These are phyloP conservation scores for Fraxinus cuspidata DNA, from an alignment of 257 asterid genomes.

Conservation along the genomic window DNA sequence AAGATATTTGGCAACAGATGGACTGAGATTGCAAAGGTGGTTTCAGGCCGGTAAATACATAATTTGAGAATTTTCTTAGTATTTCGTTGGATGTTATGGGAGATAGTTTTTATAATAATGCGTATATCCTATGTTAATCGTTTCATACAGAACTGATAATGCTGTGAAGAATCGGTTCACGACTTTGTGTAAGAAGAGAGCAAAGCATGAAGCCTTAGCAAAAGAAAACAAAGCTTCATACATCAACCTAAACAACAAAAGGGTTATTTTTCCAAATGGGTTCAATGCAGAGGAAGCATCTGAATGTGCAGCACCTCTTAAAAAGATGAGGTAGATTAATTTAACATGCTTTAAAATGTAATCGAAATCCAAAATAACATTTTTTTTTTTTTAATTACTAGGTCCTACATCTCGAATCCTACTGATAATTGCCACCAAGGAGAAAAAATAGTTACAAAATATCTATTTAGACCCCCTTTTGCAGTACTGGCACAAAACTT, in stretches of 20 bases:
- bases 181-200: slow-evolving; percentile 95
- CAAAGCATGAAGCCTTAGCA: slow-evolving; percentile 79
- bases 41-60: slow-evolving; percentile 87
- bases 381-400: slow-evolving; percentile 34
- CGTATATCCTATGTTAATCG: slow-evolving; percentile 2
- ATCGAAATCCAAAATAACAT: slow-evolving; percentile 12
- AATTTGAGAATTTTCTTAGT: slow-evolving; percentile 9
- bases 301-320: slow-evolving; percentile 54
- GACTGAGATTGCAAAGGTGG: slow-evolving; percentile 99
- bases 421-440: slow-evolving; percentile 39
- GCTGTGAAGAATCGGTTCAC: slow-evolving; percentile 99
- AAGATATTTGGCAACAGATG: slow-evolving; percentile 93
- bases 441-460: slow-evolving; percentile 42
- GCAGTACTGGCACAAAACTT: slow-evolving; percentile 60
- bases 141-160: slow-evolving; percentile 75
- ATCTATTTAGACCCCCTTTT: slow-evolving; percentile 67
- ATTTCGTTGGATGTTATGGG: neutral
- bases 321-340: slow-evolving; percentile 67
- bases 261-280: slow-evolving; percentile 67
- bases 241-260: slow-evolving; percentile 79
- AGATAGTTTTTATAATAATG: slow-evolving; percentile 11
- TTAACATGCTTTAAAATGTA: slow-evolving; percentile 13
- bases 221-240: slow-evolving; percentile 71
- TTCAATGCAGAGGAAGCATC: slow-evolving; percentile 43
- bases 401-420: slow-evolving; percentile 43